Conservation (phyloP, 2,329 filamentous ascomycete genomes). For the Parastagonospora avenae region DNA sequence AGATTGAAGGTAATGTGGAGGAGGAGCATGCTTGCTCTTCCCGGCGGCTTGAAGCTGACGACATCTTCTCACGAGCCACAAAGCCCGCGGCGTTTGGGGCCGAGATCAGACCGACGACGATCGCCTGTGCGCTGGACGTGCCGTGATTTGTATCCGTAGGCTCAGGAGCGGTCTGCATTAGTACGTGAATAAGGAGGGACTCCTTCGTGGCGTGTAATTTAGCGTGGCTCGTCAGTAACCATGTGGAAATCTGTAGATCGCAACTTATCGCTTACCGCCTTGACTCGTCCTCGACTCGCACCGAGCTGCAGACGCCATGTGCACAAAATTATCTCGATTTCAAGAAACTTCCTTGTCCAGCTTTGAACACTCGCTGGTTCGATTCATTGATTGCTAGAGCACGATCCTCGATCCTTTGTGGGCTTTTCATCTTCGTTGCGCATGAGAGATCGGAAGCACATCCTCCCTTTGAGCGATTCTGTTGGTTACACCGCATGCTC, state of each 20-base stretch:
- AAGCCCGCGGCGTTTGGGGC: constrained; percentile 18
- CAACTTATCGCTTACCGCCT: too few relatives aligned
- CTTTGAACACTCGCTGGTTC: background rate
- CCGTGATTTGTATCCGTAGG: background rate
- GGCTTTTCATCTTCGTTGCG: background rate
- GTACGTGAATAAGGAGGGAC: background rate
- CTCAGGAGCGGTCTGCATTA: too few relatives aligned
- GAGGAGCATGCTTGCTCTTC: constrained; percentile 5
- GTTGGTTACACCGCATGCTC: constrained; percentile 10
- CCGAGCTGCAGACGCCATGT: background rate
- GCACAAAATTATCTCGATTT: background rate
- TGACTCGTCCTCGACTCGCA: too few relatives aligned
- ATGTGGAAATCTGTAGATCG: too few relatives aligned
- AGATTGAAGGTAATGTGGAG: background rate
- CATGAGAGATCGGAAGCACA: constrained; percentile 6
- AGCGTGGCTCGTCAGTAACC: too few relatives aligned
- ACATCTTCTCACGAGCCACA: constrained; percentile 3
- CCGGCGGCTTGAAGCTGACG: constrained; percentile 7
- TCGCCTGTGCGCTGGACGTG: constrained; percentile 12
- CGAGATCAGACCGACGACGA: constrained; percentile 18
- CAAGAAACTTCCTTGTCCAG: background rate
- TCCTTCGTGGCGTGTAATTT: background rate
- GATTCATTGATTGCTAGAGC: constrained; percentile 1
- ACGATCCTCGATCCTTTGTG: background rate
- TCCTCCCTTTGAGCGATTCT: constrained; percentile 6